Base-by-base conservation (phyloP, 768 basidiomycete species). In the Kwoniella botswanensis region DNA sequence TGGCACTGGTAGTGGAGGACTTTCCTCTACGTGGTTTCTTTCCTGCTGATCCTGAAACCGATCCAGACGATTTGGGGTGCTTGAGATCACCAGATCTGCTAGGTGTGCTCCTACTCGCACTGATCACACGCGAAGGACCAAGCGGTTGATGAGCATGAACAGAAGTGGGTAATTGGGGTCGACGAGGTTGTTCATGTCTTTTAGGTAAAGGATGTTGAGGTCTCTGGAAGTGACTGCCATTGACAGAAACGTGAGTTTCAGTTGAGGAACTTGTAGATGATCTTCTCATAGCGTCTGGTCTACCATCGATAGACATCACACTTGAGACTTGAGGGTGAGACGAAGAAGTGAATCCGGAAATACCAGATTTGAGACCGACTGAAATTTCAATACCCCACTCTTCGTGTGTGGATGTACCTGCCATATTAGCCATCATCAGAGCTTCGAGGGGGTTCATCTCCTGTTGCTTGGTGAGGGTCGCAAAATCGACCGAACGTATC, bases 371-470 rank as follows among this genome's bases (percentile, higher is more conserved):
- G 35, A 81, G 53, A 11, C 74, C 71, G 24, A 81, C 65, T 2
- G 71, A 74, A 42, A 81, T 71, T 43, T 81, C 76, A 35, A 81
- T 72, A 24, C 79, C 79, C 79, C 79, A 81, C n/a, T 24, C 29
- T 22, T 73, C 74, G 41, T 74, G 74, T 11, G 61, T 60, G 13
- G 67, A 29, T 4, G 46, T 29, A 7, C 68, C 74, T 0, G 24
- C 26, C 21, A 35, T 53, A 21, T 66, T n/a, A 42, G 67, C 60
- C 41, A 63, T 63, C 69, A 74, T 71, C 53, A 81, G 58, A 1
- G 79, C 77, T 60, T 77, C 77, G 57, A 80, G 41, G 15, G 79
- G 61, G 17, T 22, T 41, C 69, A 78, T 56, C 2, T 73, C 76
- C 42, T 68, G 61, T 42, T 59, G 56, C 24, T 41, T 44, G 15